These are phyloP conservation scores for Calendula officinalis DNA, from an alignment of 129 eudicot genomes.

Conservation along the genomic window DNA sequence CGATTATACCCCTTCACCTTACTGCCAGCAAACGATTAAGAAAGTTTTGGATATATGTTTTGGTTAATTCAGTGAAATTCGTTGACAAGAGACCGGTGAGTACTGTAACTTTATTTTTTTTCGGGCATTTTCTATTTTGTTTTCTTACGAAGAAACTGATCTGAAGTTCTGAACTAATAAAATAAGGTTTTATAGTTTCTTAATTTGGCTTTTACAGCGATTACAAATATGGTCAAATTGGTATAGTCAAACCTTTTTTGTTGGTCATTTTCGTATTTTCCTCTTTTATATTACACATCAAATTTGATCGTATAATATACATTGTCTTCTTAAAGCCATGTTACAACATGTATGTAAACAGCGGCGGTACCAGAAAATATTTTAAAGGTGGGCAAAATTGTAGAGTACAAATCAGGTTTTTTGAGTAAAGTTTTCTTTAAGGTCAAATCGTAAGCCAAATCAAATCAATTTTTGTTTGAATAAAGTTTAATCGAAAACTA, in stretches of 20 bases:
- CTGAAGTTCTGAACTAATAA: slow-evolving; percentile 7
- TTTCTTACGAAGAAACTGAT: slow-evolving; percentile 21
- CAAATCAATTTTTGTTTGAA: too few relatives aligned
- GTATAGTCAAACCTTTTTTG: not conserved
- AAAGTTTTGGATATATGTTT: slow-evolving; percentile 14
- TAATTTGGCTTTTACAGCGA: not conserved
- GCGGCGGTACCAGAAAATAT: too few relatives aligned
- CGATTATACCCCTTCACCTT: slow-evolving; percentile 23
- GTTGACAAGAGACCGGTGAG: slow-evolving; percentile 18
- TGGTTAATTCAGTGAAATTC: slow-evolving; percentile 24
- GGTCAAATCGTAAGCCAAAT: too few relatives aligned
- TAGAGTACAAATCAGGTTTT: too few relatives aligned
- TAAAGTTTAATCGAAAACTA: too few relatives aligned
- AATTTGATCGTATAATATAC: too few relatives aligned
- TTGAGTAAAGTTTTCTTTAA: too few relatives aligned
- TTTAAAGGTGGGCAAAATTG: too few relatives aligned
- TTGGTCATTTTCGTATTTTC: too few relatives aligned
- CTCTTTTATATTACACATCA: too few relatives aligned
- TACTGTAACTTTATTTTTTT: slow-evolving; percentile 11
- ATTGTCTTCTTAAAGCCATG: too few relatives aligned
- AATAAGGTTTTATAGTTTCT: slow-evolving; percentile 21
- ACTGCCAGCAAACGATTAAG: slow-evolving; percentile 5
- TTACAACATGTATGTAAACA: too few relatives aligned
- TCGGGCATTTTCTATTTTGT: slow-evolving; percentile 7
- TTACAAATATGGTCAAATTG: not conserved